Conservation (phyloP, 305 asterid genomes). For the Solanum hybrid region DNA sequence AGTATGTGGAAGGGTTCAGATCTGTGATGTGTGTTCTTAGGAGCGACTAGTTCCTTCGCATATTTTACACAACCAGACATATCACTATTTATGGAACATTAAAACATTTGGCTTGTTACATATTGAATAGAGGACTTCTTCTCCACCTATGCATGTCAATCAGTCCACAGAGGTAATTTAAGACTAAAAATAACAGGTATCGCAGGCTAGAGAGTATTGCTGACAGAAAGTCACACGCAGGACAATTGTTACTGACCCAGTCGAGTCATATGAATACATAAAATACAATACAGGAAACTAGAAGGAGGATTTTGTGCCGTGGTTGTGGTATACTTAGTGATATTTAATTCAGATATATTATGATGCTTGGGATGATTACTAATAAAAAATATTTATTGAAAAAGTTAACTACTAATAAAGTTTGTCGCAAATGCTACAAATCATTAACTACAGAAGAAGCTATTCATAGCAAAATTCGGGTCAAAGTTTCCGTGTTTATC, state of each 20-base stretch:
- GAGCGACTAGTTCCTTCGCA: not conserved
- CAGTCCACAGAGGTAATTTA: not conserved
- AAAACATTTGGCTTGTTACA: not conserved
- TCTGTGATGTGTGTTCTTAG: not conserved
- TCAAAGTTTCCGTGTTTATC: not conserved
- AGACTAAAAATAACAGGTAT: not conserved
- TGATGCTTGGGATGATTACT: not conserved
- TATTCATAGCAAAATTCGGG: not conserved
- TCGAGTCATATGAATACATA: not conserved
- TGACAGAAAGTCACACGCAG: not conserved
- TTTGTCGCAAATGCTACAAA: not conserved
- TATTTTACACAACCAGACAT: not conserved
- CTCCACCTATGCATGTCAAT: not conserved
- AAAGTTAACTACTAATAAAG: not conserved
- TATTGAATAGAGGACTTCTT: not conserved
- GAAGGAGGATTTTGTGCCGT: not conserved
- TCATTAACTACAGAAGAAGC: not conserved
- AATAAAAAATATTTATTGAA: not conserved
- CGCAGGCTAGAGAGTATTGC: not conserved
- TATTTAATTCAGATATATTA: not conserved
- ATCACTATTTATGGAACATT: not conserved
- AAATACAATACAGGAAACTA: not conserved
- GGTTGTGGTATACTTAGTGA: not conserved
- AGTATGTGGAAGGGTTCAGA: not conserved
- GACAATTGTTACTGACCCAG: not conserved